Evolutionary conservation across 1,284 basidiomycete species (phyloP).

Genomic region (Dichomitus squalens): DNA sequence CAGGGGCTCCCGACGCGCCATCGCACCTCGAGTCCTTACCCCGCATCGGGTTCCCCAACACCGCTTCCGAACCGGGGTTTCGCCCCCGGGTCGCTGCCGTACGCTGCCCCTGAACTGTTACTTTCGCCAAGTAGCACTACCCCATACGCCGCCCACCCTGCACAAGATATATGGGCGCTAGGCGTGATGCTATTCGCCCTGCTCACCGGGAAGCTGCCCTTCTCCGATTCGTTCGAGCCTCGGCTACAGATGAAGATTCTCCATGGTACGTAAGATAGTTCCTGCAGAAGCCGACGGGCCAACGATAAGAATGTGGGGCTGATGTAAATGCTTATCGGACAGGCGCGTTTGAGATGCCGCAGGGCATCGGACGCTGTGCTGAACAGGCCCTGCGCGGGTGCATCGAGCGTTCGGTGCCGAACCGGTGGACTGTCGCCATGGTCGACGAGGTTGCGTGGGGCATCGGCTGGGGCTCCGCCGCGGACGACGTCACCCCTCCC

Average conservation of each 20-base stretch:
- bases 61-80: conserved; percentile 43
- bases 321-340: conserved; percentile 16
- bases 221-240: conserved; percentile 87
- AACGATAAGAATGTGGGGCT: conserved; percentile 8
- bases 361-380: conserved; percentile 67
- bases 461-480: conserved; percentile 68
- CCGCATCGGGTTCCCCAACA: conserved; percentile 31
- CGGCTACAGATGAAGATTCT: conserved; percentile 90
- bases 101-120: conserved; percentile 84
- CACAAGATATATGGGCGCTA: conserved; percentile 92
- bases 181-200: conserved; percentile 87
- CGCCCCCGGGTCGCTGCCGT: conserved; percentile 87
- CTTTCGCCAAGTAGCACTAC: conserved; percentile 38
- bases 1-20: conserved; percentile 47
- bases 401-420: conserved; percentile 57
- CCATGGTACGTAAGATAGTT: conserved; percentile 55
- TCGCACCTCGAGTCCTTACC: conserved; percentile 60
- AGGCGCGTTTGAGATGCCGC: conserved; percentile 64
- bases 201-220: conserved; percentile 81
- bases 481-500: conserved; percentile 40
- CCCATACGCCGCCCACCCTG: conserved; percentile 50
- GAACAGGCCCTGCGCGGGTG: conserved; percentile 77
- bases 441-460: conserved; percentile 82
- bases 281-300: background rate
- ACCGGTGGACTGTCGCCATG: conserved; percentile 75